A percentile compares a stretch with the other conserved stretches of the same genome.
These are phyloP conservation scores for Venturia nashicola DNA, from an alignment of 2,329 filamentous ascomycete genomes.

Conservation along the genomic window DNA sequence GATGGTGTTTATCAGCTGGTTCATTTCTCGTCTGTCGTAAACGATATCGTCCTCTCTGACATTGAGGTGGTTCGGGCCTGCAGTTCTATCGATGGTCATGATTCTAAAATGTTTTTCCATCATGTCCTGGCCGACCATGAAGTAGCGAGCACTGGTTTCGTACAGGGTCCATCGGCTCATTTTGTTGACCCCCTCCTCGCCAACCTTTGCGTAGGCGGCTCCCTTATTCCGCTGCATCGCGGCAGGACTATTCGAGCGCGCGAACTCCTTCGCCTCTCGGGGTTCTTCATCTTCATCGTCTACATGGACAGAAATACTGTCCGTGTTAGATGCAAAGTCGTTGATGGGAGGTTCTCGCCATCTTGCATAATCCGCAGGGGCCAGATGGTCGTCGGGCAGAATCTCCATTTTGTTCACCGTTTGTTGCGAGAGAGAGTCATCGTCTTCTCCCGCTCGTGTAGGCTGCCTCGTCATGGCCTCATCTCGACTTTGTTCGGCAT, in stretches of 20 bases:
- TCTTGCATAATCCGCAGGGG: not conserved
- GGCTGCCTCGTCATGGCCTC: not conserved
- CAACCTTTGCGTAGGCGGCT: constrained; percentile 28
- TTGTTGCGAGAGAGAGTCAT: not conserved
- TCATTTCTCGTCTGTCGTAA: constrained; percentile 87
- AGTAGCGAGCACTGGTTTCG: constrained; percentile 86
- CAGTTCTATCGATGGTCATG: constrained; percentile 86
- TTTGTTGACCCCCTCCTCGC: constrained; percentile 29
- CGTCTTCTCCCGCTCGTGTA: not conserved
- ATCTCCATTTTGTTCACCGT: not conserved
- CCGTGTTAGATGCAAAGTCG: not conserved
- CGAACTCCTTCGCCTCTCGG: constrained; percentile 25
- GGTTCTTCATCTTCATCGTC: constrained; percentile 25
- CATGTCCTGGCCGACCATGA: constrained; percentile 86
- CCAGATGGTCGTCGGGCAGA: not conserved
- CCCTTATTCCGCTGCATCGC: constrained; percentile 25
- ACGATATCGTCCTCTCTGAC: constrained; percentile 92
- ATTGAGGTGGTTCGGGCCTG: constrained; percentile 63
- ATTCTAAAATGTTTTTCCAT: constrained; percentile 82
- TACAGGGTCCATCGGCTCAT: constrained; percentile 99
- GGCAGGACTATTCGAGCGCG: constrained; percentile 26
- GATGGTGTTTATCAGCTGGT: constrained; percentile 81
- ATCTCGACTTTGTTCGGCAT: not conserved
- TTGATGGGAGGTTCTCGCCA: constrained; percentile 7
- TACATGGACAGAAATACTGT: not conserved